Percentiles rank a stretch among this genome's conserved stretches.
phyloP scores from a whole-genome alignment of 768 basidiomycete species.

The Cystobasidiopsis lactophilus region DNA sequence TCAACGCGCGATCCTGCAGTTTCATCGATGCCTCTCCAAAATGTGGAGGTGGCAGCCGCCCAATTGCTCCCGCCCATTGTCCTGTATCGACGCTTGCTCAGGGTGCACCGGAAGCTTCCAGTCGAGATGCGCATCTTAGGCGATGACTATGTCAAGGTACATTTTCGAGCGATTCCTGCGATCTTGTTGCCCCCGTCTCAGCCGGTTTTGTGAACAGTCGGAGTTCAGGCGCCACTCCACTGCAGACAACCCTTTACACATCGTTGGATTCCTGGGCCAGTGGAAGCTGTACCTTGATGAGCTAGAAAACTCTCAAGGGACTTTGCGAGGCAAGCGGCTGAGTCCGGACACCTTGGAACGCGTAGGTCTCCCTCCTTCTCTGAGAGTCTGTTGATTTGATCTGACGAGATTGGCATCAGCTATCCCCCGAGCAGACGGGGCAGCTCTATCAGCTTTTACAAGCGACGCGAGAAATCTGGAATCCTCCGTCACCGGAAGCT shows the following conservation, averaged over 20 bases:
- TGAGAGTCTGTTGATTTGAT: no score
- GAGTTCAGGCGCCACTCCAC: not conserved
- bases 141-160: slow-evolving; percentile 54
- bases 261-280: not conserved
- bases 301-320: no score
- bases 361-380: no score
- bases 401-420: no score
- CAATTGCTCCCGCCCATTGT: slow-evolving; percentile 13
- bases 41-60: not conserved
- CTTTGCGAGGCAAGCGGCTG: no score
- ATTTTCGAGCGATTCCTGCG: not conserved
- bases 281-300: not conserved
- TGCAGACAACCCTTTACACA: slow-evolving; percentile 1
- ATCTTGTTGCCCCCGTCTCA: not conserved
- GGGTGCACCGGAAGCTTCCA: slow-evolving; percentile 50
- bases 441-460: no score
- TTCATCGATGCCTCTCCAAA: not conserved
- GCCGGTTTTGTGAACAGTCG: not conserved
- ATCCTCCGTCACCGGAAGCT: no score
- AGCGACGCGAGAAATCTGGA: no score
- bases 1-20: no score
- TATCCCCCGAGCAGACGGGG: no score
- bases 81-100: slow-evolving; percentile 55
- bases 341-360: no score
- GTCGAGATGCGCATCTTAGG: slow-evolving; percentile 62